These are phyloP conservation scores for Fraxinus paxiana DNA, from an alignment of 305 asterid species.

Conservation along the genomic window DNA sequence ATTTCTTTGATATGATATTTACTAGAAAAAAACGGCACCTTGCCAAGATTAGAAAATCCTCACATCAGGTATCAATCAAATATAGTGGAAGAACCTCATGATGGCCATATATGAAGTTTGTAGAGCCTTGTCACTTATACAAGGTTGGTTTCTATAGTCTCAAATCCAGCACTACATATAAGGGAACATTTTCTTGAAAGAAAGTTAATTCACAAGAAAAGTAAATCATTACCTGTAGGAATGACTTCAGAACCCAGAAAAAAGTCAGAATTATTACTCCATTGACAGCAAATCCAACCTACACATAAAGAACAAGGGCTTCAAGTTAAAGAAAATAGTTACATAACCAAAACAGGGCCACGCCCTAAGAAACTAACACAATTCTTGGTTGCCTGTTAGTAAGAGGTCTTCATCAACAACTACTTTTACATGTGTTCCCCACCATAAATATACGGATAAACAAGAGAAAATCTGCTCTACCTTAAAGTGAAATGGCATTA, in stretches of 20 bases:
- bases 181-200: neutral
- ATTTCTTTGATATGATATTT: too few relatives aligned
- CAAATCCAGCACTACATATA: neutral
- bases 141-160: neutral
- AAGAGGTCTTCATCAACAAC: neutral
- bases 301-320: constrained; percentile 17
- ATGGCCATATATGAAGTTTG: too few relatives aligned
- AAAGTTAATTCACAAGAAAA: constrained; percentile 6
- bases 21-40: too few relatives aligned
- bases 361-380: neutral
- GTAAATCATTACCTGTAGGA: constrained; percentile 58
- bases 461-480: neutral
- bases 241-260: constrained; percentile 87
- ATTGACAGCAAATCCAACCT: constrained; percentile 89
- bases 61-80: too few relatives aligned
- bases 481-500: too few relatives aligned
- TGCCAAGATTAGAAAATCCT: too few relatives aligned
- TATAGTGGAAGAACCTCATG: too few relatives aligned
- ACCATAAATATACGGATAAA: neutral
- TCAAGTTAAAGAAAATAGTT: neutral
- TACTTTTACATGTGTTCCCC: neutral
- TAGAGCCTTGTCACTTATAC: too few relatives aligned
- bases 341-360: neutral
- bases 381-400: neutral
- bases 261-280: constrained; percentile 74